Evolutionary conservation across 1,284 basidiomycete species (phyloP).

Genomic region (Tilletia indica): DNA sequence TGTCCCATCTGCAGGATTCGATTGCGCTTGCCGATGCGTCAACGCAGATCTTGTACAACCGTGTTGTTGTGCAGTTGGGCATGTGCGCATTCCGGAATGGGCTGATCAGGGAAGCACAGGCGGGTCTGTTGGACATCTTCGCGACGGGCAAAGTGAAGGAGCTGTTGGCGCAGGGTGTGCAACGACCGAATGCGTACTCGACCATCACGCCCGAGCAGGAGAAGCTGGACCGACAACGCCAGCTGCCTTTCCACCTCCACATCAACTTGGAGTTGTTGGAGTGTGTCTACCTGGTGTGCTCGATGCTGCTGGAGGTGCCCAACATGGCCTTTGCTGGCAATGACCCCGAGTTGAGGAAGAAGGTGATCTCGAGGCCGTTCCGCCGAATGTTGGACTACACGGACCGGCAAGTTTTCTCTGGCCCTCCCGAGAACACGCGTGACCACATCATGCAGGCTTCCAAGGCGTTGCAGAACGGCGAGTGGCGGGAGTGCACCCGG

Average conservation of each 20-base stretch:
- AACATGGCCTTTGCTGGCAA: conserved; percentile 89
- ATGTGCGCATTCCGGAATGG: conserved; percentile 94
- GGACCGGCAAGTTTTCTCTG: conserved; percentile 95
- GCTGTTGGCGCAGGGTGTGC: conserved; percentile 91
- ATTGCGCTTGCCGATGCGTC: conserved; percentile 92
- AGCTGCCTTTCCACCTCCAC: conserved; percentile 99
- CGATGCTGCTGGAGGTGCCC: conserved; percentile 98
- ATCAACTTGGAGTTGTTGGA: conserved; percentile 98
- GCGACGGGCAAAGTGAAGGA: conserved; percentile 92
- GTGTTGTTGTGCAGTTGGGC: conserved; percentile 93
- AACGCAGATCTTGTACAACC: conserved; percentile 97
- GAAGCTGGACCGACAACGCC: conserved; percentile 88
- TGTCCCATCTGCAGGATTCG: conserved; percentile 97
- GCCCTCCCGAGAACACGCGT: conserved; percentile 94
- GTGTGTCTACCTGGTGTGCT: conserved; percentile 93
- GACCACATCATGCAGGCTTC: conserved; percentile 99
- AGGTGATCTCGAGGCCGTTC: conserved; percentile 91
- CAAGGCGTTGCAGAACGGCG: conserved; percentile 91
- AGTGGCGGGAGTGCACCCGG: conserved; percentile 93
- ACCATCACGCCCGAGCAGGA: conserved; percentile 87
- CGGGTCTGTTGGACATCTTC: conserved; percentile 91
- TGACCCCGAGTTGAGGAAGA: conserved; percentile 72
- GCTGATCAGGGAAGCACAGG: conserved; percentile 88
- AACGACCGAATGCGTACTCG: conserved; percentile 78
- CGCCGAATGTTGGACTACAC: conserved; percentile 92